phyloP scores from a whole-genome alignment of 805 yeast genomes.

The Phaffomyces opuntiae region DNA sequence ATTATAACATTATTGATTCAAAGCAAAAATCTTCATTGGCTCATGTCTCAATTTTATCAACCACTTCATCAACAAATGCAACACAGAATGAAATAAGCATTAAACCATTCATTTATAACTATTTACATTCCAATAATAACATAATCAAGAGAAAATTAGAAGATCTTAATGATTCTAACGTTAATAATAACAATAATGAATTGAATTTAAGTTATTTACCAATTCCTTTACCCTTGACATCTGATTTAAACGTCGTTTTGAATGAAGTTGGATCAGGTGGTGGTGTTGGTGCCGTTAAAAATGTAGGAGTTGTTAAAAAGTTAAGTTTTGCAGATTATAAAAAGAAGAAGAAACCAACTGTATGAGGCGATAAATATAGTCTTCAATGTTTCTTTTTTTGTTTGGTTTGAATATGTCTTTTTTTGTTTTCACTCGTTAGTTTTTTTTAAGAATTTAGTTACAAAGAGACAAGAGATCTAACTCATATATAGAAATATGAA shows the following conservation, averaged over 20 bases:
- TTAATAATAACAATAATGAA: too few relatives aligned
- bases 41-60: constrained; percentile 3
- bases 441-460: not conserved
- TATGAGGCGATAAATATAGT: not conserved
- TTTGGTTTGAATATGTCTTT: not conserved
- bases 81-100: constrained; percentile 13
- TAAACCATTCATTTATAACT: constrained; percentile 17
- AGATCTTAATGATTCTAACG: constrained; percentile 2
- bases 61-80: not conserved
- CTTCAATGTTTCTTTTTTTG: not conserved
- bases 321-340: constrained; percentile 72
- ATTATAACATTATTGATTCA: constrained; percentile 12
- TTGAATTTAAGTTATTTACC: constrained; percentile 18
- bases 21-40: constrained; percentile 1
- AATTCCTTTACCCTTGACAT: constrained; percentile 22
- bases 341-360: constrained; percentile 36
- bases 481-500: too few relatives aligned
- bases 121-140: constrained; percentile 1
- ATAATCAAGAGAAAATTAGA: constrained; percentile 10
- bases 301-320: constrained; percentile 39
- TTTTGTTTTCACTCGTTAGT: not conserved
- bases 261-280: constrained; percentile 50
- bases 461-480: too few relatives aligned
- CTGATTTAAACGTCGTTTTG: constrained; percentile 41
- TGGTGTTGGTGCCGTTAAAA: not conserved